These are phyloP conservation scores for Albizia julibrissin DNA, from an alignment of 306 rosid genomes.

Conservation along the genomic window DNA sequence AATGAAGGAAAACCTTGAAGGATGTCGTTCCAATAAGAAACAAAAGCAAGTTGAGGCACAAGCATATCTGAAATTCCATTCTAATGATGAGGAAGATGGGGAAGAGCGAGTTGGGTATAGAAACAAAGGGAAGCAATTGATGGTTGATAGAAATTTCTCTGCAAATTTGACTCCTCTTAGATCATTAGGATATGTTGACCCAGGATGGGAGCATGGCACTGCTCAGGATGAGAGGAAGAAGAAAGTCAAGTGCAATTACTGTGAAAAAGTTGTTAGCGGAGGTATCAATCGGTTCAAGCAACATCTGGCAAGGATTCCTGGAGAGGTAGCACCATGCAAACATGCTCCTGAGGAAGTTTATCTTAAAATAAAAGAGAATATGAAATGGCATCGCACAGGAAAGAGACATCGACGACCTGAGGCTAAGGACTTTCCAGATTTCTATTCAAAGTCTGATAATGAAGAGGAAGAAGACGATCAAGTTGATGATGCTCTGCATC, in stretches of 20 bases:
- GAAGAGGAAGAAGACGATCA: conserved; percentile 80
- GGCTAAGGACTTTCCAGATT: conserved; percentile 55
- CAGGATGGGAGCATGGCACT: conserved; percentile 99
- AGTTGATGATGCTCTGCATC: conserved; percentile 59
- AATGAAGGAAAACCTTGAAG: conserved; percentile 92
- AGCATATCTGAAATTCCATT: conserved; percentile 64
- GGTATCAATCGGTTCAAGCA: conserved; percentile 97
- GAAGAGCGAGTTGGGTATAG: conserved; percentile 67
- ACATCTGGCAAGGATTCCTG: conserved; percentile 97
- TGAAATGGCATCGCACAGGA: conserved; percentile 99
- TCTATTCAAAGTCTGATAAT: conserved; percentile 67
- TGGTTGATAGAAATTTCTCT: conserved; percentile 57
- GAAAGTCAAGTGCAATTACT: conserved; percentile 92
- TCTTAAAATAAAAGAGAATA: conserved; percentile 85
- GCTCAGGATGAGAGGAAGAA: conserved; percentile 98
- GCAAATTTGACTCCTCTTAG: conserved; percentile 74
- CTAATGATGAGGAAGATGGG: conserved; percentile 75
- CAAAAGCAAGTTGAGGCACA: conserved; percentile 73
- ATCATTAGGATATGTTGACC: conserved; percentile 88
- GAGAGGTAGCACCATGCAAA: conserved; percentile 97
- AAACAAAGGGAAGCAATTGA: conserved; percentile 81
- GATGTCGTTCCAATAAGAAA: conserved; percentile 79
- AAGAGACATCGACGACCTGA: conserved; percentile 79
- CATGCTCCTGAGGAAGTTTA: conserved; percentile 91
- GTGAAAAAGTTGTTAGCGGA: conserved; percentile 91